These are phyloP conservation scores for Citeromyces matritensis DNA, from an alignment of 805 yeast genomes.

Conservation along the genomic window DNA sequence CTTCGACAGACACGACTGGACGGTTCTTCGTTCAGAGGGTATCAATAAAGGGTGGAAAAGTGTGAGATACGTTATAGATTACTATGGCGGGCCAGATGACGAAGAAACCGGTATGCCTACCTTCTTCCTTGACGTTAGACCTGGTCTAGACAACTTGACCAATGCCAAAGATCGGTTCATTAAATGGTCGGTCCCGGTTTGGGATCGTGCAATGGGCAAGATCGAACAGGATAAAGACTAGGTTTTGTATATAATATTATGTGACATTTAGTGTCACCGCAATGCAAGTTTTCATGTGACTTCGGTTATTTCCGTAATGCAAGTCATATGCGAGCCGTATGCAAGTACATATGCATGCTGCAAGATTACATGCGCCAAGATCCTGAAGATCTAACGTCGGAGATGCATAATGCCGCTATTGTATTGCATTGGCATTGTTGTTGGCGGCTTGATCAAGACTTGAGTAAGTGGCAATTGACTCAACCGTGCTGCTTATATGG, in stretches of 20 bases:
- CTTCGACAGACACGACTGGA: slow-evolving; percentile 98
- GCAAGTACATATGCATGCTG: no score
- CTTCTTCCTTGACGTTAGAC: slow-evolving; percentile 87
- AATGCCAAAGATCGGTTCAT: slow-evolving; percentile 55
- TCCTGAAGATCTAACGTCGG: no score
- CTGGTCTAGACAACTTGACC: slow-evolving; percentile 64
- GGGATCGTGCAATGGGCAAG: slow-evolving; percentile 61
- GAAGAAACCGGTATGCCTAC: slow-evolving; percentile 83
- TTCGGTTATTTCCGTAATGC: background rate
- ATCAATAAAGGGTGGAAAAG: slow-evolving; percentile 31
- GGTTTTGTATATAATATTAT: background rate
- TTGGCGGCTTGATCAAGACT: no score
- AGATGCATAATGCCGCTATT: no score
- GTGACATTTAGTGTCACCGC: background rate
- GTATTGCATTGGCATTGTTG: no score
- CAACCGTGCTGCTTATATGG: no score
- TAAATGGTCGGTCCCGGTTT: slow-evolving; percentile 47
- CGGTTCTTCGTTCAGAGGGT: slow-evolving; percentile 55
- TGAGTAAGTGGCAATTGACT: no score
- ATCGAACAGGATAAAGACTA: slow-evolving; percentile 4
- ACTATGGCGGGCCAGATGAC: slow-evolving; percentile 87
- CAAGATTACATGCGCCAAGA: no score
- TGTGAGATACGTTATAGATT: slow-evolving; percentile 89
- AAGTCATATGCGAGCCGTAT: no score
- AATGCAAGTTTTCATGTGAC: background rate